Evolutionary conservation across 306 rosid genomes (phyloP).

Genomic region (Casuarina cunninghamiana): DNA sequence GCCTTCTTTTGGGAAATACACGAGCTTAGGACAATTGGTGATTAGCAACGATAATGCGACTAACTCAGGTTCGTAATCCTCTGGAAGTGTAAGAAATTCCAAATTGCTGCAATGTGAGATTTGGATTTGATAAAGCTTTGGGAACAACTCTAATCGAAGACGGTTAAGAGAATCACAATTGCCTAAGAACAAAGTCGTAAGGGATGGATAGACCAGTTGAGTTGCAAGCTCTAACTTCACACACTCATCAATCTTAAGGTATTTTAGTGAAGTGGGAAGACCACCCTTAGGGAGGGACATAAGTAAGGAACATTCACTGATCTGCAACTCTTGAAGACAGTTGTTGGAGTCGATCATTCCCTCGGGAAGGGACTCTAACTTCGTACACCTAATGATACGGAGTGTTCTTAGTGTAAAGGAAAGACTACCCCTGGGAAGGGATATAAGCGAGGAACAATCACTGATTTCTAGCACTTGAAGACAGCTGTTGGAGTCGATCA

Average conservation of each 20-base stretch:
- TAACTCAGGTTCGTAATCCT: neutral
- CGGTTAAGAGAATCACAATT: neutral
- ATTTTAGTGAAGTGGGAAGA: too few relatives aligned
- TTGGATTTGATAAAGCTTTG: neutral
- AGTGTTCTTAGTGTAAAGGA: neutral
- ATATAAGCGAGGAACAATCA: too few relatives aligned
- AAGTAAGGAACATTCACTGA: neutral
- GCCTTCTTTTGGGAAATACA: constrained; percentile 4
- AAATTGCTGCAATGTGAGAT: constrained; percentile 4
- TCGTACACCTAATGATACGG: accelerated
- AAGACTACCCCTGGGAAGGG: neutral
- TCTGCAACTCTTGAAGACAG: neutral
- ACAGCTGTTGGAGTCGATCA: neutral
- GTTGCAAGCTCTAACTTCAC: neutral
- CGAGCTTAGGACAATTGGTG: constrained; percentile 12
- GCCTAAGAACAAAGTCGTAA: neutral
- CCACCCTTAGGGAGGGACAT: neutral
- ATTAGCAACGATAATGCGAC: neutral
- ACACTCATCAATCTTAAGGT: too few relatives aligned
- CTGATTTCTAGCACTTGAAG: neutral
- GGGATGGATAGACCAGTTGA: neutral
- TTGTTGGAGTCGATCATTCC: neutral
- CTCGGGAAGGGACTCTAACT: too few relatives aligned
- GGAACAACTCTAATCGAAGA: neutral
- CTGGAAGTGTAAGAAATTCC: neutral